phyloP scores from a whole-genome alignment of 2,329 filamentous ascomycete species.

The Capronia coronata region DNA sequence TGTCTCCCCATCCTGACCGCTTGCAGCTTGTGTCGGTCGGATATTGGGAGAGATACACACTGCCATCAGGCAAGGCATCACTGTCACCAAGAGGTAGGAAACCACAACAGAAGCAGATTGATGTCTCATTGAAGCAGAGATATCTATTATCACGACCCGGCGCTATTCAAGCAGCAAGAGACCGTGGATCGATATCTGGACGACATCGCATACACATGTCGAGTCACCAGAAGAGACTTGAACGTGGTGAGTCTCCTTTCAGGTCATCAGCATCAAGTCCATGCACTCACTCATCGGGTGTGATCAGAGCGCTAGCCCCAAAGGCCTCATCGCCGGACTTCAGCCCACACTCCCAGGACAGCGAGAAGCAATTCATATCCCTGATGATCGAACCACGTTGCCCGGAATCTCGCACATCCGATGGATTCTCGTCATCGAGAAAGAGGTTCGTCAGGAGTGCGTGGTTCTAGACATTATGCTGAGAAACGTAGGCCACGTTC shows the following conservation, averaged over 20 bases:
- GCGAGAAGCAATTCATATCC: conserved; percentile 11
- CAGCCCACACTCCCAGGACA: not conserved
- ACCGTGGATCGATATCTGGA: conserved; percentile 55
- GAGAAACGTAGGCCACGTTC: conserved; percentile 49
- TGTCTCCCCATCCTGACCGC: conserved; percentile 8
- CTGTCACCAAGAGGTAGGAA: conserved; percentile 52
- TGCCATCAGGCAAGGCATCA: conserved; percentile 42
- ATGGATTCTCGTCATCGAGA: conserved; percentile 60
- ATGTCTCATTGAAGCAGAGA: conserved; percentile 41
- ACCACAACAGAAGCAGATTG: conserved; percentile 1
- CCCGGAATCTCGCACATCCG: conserved; percentile 36
- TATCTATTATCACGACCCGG: conserved; percentile 57
- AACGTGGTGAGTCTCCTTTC: conserved; percentile 47
- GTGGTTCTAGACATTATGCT: not conserved
- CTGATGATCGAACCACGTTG: conserved; percentile 2
- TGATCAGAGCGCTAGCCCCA: conserved; percentile 39
- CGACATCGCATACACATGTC: conserved; percentile 55
- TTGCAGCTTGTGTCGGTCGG: conserved; percentile 29
- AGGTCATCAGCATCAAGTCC: not conserved
- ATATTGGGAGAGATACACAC: conserved; percentile 52
- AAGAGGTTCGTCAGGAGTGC: conserved; percentile 46
- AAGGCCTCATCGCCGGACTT: conserved; percentile 39
- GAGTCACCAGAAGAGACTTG: conserved; percentile 48
- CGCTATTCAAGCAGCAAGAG: conserved; percentile 52
- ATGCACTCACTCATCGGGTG: not conserved